A percentile compares a stretch with the other conserved stretches of the same genome.
These are phyloP conservation scores for Zoysia japonica DNA, from an alignment of 176 grass and related monocot species.

Conservation along the genomic window DNA sequence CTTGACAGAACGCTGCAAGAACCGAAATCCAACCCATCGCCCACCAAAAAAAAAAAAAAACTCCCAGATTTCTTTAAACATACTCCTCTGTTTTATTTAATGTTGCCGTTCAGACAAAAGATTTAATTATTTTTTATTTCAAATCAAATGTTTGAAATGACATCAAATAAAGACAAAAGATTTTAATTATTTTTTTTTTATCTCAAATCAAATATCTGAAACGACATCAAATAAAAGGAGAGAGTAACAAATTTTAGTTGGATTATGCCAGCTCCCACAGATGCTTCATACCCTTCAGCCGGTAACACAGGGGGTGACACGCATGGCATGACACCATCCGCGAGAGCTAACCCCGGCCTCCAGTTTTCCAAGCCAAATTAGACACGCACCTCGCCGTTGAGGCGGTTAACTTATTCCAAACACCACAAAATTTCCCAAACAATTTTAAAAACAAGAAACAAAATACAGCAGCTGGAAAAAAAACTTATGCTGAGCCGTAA, in stretches of 20 bases:
- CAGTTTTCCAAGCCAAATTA: neutral
- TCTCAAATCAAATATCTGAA: no score
- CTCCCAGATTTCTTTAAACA: neutral
- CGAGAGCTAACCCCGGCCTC: neutral
- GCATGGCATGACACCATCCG: neutral
- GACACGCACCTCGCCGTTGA: neutral
- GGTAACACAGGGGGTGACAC: neutral
- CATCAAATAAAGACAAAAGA: no score
- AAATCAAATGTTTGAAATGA: no score
- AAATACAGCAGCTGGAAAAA: neutral
- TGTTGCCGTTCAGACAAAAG: no score
- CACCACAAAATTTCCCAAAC: neutral
- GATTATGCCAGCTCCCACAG: neutral
- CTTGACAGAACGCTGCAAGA: neutral
- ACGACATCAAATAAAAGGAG: no score
- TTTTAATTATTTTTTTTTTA: no score
- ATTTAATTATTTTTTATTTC: no score
- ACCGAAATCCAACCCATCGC: neutral
- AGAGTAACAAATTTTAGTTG: neutral
- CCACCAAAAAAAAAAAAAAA: neutral
- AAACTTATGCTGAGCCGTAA: neutral
- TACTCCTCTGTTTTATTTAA: no score
- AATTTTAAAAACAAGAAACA: no score
- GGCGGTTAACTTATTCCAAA: neutral
- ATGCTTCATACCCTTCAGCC: neutral